Percentiles rank a stretch among this genome's conserved stretches.
Conservation (phyloP, 192 early-diverging fungal species). For the Entophlyctis luteolus region DNA sequence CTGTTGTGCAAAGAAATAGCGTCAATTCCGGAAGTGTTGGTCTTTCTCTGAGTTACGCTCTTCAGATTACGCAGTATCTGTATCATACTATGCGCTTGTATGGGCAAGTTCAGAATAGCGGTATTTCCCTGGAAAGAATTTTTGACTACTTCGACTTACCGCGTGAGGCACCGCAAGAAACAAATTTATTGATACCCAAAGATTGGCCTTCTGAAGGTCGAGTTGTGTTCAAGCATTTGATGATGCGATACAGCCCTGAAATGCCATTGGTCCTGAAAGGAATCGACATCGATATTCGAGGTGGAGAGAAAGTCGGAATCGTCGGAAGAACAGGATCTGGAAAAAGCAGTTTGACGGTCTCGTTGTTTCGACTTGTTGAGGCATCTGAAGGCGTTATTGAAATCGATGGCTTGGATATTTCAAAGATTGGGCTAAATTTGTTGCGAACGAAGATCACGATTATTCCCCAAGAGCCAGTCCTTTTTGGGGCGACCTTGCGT, state of each 20-base stretch:
- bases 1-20: constrained; percentile 47
- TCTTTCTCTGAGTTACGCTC: constrained; percentile 32
- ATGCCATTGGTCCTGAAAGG: constrained; percentile 50
- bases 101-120: constrained; percentile 44
- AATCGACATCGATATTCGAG: constrained; percentile 40
- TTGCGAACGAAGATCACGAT: constrained; percentile 79
- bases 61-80: constrained; percentile 61
- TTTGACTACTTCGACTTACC: constrained; percentile 34
- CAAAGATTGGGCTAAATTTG: constrained; percentile 68
- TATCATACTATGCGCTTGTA: constrained; percentile 65
- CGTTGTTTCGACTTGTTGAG: constrained; percentile 77
- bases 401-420: constrained; percentile 75
- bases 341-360: constrained; percentile 70
- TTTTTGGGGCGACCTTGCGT: constrained; percentile 43
- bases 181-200: neutral
- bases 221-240: constrained; percentile 65
- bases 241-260: constrained; percentile 74
- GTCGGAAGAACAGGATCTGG: constrained; percentile 75
- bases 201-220: constrained; percentile 65
- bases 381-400: constrained; percentile 56
- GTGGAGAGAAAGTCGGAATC: constrained; percentile 53
- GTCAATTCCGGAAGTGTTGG: constrained; percentile 28
- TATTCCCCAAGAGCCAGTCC: constrained; percentile 86
- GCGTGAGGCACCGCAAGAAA: constrained; percentile 24
- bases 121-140: constrained; percentile 35